Conservation (phyloP, 2,329 filamentous ascomycete genomes). For the Ceratocystis cubensis region DNA sequence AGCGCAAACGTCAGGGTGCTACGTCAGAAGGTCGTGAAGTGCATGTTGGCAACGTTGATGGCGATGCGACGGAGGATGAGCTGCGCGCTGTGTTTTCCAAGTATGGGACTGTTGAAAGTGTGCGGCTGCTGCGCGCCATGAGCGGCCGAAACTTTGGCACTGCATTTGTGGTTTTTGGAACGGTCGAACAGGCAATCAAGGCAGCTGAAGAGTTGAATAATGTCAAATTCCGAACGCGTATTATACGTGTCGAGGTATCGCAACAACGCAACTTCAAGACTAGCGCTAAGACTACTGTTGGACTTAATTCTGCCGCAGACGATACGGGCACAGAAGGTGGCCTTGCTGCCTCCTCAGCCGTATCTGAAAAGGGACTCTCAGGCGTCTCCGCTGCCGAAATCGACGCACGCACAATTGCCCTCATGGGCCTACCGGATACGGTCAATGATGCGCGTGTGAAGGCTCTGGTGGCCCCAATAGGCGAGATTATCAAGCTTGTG, state of each 20-base stretch:
- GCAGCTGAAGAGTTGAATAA: slow-evolving; percentile 58
- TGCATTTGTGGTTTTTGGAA: slow-evolving; percentile 66
- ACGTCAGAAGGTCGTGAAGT: slow-evolving; percentile 80
- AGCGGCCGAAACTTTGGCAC: slow-evolving; percentile 62
- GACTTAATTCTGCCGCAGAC: slow-evolving; percentile 20
- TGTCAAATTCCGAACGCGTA: slow-evolving; percentile 53
- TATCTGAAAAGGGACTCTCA: background rate
- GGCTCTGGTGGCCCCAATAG: slow-evolving; percentile 56
- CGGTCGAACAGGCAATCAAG: slow-evolving; percentile 53
- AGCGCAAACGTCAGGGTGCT: slow-evolving; percentile 67
- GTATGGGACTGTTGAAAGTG: slow-evolving; percentile 60
- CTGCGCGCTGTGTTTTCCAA: slow-evolving; percentile 58
- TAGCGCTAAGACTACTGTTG: slow-evolving; percentile 35
- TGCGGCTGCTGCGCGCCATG: slow-evolving; percentile 57
- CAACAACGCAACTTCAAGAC: slow-evolving; percentile 45
- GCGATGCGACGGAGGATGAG: slow-evolving; percentile 51
- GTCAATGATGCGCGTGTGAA: slow-evolving; percentile 77
- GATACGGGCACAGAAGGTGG: slow-evolving; percentile 25
- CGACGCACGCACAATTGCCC: slow-evolving; percentile 57
- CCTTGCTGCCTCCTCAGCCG: slow-evolving; percentile 22
- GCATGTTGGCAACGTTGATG: slow-evolving; percentile 59
- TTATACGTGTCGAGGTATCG: slow-evolving; percentile 53
- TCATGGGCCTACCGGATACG: slow-evolving; percentile 83
- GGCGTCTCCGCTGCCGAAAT: slow-evolving; percentile 29
- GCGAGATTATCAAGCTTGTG: slow-evolving; percentile 60